Evolutionary conservation across 768 basidiomycete species (phyloP), one percentile per base, ranked within the genome.

Genomic region (Steccherinum ochraceum): DNA sequence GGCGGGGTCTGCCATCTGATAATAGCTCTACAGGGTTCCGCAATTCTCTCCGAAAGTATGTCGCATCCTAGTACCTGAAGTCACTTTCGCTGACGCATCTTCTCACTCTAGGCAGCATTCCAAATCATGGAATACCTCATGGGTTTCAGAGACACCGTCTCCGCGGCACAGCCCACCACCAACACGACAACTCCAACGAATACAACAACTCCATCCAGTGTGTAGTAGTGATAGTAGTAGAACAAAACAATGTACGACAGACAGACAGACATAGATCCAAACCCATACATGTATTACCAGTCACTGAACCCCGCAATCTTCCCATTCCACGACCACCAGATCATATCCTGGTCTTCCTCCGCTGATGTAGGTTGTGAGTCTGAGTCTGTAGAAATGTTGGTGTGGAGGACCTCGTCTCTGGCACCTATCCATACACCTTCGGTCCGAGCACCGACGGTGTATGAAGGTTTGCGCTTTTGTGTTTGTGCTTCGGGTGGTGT

Each of bases 121-220:
- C 84, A 86, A 59, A 79, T 72, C 50, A 84, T 86, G 83, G 69
- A 81, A 56, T 84, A 73, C 58, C 59, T 87, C 56, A 72, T 87
- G 78, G 84, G 85, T 5, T 76, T 80, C 64, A 76, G 83, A 52
- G 1, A 75, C 58, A 1, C 79, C 78, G 13, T 80, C 46, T 46
- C 18, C 18, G 42, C 42, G 7, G 7, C 30, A 7, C 7, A 7
- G 30, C 7, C 30, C 30, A 35, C 7, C 30, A 35, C 30, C 30
- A n/a, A n/a, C n/a, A n/a, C n/a, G n/a, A 35, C 30, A 16, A 35
- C 30, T 16, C 7, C 16, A 7, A 35, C 30, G 16, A 35, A 35
- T 16, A 35, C 7, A 7, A 35, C 30, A 7, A 35, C 30, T 35
- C 30, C 30, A 35, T 35, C 7, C 7, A 35, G 16, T 16, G 30